Evolutionary conservation across 2,329 filamentous ascomycete genomes (phyloP), one percentile per base, ranked within the genome.

Genomic region (Aureobasidium sp.): DNA sequence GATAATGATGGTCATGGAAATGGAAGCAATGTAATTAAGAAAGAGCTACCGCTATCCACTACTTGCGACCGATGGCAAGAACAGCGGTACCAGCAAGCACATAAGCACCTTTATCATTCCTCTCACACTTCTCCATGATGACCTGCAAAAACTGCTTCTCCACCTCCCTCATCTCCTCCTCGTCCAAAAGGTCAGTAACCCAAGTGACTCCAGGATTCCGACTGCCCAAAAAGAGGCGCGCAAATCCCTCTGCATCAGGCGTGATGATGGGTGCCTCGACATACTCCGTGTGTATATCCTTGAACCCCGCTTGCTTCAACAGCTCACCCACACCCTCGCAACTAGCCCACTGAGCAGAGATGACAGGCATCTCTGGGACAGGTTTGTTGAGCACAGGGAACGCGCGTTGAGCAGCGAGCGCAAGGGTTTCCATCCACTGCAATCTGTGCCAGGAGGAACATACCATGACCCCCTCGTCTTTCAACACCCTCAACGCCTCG

Each of bases 401-500:
- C 5, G 69, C 10, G 11, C 19, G 57, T 11, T 64, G 46, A 5
- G 57, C 40, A 1, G 68, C 45, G 6, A 66, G 15, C 0, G 57
- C 59, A 65, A 71, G 68, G 15, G 67, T 25, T 0, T 69, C 58
- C 31, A 71, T 47, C 70, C 70, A 71, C 49, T 70, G 49, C 15
- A 61, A 65, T 7, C 61, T 61, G 38, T 68, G 53, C 70, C 70
- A 72, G 1, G 69, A 68, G 0, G 64, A 68, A 21, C 62, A 62
- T 8, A 62, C 63, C 0, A 69, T 57, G 0, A 69, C 66, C 5
- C 70, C 70, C 1, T 62, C 64, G 1, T 60, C 45, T 25, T 64
- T 55, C 11, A 72, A 64, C 13, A 71, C 65, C 4, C 70, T 65
- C 13, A 55, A 54, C 10, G 64, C 62, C 45, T 70, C 69, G 6